These are phyloP conservation scores for Boletus rufocinnamomeus DNA, from an alignment of 768 basidiomycete species.

Conservation along the genomic window DNA sequence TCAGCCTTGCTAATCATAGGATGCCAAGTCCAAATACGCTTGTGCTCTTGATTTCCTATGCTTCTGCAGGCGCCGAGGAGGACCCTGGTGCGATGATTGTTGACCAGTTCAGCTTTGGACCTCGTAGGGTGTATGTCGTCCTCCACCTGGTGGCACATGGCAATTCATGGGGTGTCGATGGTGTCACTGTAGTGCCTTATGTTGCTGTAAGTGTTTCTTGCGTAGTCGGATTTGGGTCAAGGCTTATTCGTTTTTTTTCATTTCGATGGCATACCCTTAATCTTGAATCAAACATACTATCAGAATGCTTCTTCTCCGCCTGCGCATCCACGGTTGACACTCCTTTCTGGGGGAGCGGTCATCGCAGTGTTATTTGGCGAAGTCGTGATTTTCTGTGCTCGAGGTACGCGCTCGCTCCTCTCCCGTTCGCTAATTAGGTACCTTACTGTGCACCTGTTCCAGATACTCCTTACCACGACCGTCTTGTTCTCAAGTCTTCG, in stretches of 20 bases:
- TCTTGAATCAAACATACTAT: background rate
- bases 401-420: constrained; percentile 43
- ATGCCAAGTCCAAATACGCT: constrained; percentile 50
- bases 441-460: background rate
- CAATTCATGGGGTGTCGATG: constrained; percentile 32
- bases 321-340: constrained; percentile 67
- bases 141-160: constrained; percentile 42
- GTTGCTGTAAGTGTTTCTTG: constrained; percentile 57
- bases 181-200: constrained; percentile 66
- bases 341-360: constrained; percentile 59
- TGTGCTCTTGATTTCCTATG: constrained; percentile 68
- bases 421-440: background rate
- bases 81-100: constrained; percentile 35
- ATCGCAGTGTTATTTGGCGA: constrained; percentile 74
- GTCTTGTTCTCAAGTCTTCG: constrained; percentile 70
- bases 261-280: background rate
- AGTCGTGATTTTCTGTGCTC: constrained; percentile 69
- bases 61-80: constrained; percentile 49
- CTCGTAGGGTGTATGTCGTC: constrained; percentile 68
- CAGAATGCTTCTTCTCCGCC: constrained; percentile 71
- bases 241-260: background rate
- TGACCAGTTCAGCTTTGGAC: constrained; percentile 42
- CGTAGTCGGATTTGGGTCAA: background rate
- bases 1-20: constrained; percentile 3
- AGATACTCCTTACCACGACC: constrained; percentile 74